phyloP scores from a whole-genome alignment of 805 yeast species.

The Starmerella bacillaris region DNA sequence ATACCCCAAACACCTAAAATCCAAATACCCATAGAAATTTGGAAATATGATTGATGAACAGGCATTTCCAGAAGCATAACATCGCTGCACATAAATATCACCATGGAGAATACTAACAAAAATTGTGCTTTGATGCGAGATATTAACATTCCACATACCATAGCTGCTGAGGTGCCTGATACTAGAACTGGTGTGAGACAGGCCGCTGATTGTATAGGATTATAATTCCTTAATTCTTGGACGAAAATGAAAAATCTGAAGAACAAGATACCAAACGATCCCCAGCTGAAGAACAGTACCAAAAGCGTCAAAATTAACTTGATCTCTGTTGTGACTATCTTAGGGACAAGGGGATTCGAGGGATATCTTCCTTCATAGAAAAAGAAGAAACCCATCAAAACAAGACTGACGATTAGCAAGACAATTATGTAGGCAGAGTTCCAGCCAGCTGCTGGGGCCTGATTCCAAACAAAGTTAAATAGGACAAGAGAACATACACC shows the following conservation, averaged over 20 bases:
- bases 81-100: constrained; percentile 29
- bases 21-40: constrained; percentile 38
- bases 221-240: constrained; percentile 32
- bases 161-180: constrained; percentile 41
- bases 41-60: constrained; percentile 40
- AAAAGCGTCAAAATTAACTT: constrained; percentile 30
- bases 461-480: constrained; percentile 55
- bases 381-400: constrained; percentile 27
- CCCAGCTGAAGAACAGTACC: constrained; percentile 52
- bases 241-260: constrained; percentile 41
- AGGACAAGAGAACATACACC: constrained; percentile 48
- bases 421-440: constrained; percentile 34
- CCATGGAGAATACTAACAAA: constrained; percentile 34
- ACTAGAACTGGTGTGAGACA: constrained; percentile 31
- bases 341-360: constrained; percentile 42
- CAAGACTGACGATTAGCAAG: constrained; percentile 41
- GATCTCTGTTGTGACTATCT: constrained; percentile 15
- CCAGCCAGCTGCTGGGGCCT: constrained; percentile 64
- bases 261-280: constrained; percentile 60
- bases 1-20: constrained; percentile 49
- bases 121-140: constrained; percentile 32
- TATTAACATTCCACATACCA: constrained; percentile 33
- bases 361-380: constrained; percentile 30
- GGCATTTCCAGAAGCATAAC: constrained; percentile 24
- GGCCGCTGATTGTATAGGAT: constrained; percentile 32